Evolutionary conservation across 805 yeast genomes (phyloP).

Genomic region (Kodamaea kaohsiungensis): DNA sequence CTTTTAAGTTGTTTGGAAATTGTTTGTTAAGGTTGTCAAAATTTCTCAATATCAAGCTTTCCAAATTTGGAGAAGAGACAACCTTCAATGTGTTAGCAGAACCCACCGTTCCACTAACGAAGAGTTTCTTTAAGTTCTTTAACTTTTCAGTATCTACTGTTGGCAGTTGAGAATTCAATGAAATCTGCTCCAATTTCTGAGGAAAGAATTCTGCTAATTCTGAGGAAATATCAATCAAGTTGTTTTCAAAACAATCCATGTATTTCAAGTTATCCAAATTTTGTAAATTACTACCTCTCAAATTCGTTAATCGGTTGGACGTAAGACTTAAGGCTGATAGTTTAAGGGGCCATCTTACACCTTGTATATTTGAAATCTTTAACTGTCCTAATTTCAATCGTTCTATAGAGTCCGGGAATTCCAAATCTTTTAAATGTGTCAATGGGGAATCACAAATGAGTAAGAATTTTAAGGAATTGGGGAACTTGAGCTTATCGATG

Average conservation of each 20-base stretch:
- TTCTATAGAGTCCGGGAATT: background rate
- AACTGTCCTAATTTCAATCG: background rate
- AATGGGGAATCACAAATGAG: background rate
- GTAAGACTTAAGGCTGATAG: background rate
- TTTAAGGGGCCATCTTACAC: background rate
- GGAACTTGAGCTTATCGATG: background rate
- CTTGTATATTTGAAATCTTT: background rate
- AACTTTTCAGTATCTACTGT: background rate
- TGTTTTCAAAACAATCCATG: background rate
- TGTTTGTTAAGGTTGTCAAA: background rate
- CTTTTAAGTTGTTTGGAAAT: background rate
- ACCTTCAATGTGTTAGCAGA: background rate
- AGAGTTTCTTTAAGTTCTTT: background rate
- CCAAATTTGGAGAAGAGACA: background rate
- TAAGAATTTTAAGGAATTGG: background rate
- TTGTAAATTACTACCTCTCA: background rate
- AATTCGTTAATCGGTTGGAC: background rate
- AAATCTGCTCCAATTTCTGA: background rate
- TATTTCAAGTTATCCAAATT: background rate
- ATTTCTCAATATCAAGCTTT: background rate
- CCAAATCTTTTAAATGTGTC: background rate
- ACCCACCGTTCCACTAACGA: background rate
- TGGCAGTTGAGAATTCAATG: background rate
- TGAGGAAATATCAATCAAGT: background rate
- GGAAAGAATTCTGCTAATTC: background rate